A percentile compares a stretch with the other conserved stretches of the same genome.
phyloP scores from a whole-genome alignment of 148 eudicot species.

The Spergularia bocconei region DNA sequence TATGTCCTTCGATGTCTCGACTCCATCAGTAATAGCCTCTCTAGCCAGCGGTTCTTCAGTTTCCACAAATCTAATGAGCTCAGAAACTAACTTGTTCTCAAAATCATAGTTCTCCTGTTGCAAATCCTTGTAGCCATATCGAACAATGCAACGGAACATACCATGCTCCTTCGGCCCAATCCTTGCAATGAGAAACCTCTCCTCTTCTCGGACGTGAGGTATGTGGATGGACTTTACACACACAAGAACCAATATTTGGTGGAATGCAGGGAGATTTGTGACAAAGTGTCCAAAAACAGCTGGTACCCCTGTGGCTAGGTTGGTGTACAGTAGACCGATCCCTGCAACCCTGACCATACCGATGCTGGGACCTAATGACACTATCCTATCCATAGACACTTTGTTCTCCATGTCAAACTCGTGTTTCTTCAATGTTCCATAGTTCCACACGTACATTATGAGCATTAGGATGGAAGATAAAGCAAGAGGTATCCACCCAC shows the following conservation, averaged over 20 bases:
- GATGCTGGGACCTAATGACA: constrained; percentile 43
- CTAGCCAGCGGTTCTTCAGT: constrained; percentile 29
- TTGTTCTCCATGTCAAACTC: constrained; percentile 63
- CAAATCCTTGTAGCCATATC: constrained; percentile 62
- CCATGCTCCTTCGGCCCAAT: constrained; percentile 49
- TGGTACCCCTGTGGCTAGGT: constrained; percentile 56
- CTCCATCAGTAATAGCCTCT: constrained; percentile 9
- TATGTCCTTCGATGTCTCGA: constrained; percentile 13
- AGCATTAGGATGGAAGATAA: constrained; percentile 49
- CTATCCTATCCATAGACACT: constrained; percentile 50
- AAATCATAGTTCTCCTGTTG: constrained; percentile 58
- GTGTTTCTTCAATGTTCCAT: constrained; percentile 56
- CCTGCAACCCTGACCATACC: constrained; percentile 74
- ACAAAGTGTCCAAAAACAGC: constrained; percentile 63
- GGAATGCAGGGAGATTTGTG: constrained; percentile 70
- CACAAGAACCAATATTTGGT: constrained; percentile 54
- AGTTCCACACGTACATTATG: constrained; percentile 58
- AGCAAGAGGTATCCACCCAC: constrained; percentile 64
- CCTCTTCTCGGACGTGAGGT: constrained; percentile 41
- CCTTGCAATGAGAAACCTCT: constrained; percentile 45
- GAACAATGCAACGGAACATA: constrained; percentile 55
- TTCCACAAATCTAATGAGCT: constrained; percentile 40
- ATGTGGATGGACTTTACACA: constrained; percentile 57
- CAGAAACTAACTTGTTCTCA: constrained; percentile 37
- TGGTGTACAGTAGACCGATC: constrained; percentile 57